phyloP scores from a whole-genome alignment of 2,329 filamentous ascomycete genomes.

The Botrytis aclada region DNA sequence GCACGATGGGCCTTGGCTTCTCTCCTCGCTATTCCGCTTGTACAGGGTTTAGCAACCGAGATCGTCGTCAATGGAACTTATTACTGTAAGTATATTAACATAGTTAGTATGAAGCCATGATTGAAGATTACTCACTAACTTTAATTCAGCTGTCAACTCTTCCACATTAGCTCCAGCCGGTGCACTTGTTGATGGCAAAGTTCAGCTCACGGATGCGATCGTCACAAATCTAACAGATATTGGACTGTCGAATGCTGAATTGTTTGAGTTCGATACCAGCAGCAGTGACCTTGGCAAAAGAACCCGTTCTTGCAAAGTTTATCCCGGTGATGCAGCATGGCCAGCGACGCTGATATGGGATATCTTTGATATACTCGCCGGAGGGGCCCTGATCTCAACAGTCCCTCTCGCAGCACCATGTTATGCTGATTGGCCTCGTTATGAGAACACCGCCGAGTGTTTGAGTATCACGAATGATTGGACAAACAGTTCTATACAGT shows the following conservation, averaged over 20 bases:
- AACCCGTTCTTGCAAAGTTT: neutral
- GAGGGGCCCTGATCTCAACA: neutral
- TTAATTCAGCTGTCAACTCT: neutral
- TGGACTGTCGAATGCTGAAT: neutral
- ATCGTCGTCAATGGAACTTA: neutral
- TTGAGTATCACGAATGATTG: neutral
- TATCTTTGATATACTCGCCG: neutral
- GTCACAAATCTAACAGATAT: neutral
- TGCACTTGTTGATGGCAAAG: neutral
- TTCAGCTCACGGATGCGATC: neutral
- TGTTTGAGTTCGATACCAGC: neutral
- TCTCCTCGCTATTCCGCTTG: neutral
- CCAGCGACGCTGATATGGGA: neutral
- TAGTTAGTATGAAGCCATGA: neutral
- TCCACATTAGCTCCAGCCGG: neutral
- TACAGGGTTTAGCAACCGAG: neutral
- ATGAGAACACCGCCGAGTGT: neutral
- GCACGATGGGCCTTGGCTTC: neutral
- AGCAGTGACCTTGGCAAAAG: neutral
- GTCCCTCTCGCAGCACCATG: neutral
- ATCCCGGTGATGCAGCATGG: neutral
- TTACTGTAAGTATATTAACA: neutral
- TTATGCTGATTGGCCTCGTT: neutral
- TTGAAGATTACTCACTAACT: neutral
- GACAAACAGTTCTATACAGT: neutral